Conservation (phyloP, 805 yeast species). For the Teunomyces stri region DNA sequence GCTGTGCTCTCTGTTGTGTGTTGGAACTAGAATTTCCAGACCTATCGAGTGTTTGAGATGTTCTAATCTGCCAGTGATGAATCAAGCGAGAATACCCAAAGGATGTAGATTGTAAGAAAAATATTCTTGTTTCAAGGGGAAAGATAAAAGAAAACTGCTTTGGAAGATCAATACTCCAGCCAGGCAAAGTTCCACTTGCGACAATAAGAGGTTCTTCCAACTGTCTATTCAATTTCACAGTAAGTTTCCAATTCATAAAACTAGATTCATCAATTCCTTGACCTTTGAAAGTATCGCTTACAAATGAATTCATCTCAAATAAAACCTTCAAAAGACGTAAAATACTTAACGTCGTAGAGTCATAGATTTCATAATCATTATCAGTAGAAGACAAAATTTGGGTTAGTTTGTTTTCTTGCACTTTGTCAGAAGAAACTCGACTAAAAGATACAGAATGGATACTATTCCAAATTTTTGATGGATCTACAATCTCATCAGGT, state of each 20-base stretch:
- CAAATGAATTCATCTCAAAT: constrained; percentile 36
- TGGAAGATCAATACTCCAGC: constrained; percentile 78
- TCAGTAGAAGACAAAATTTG: constrained; percentile 11
- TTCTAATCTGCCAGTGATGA: constrained; percentile 66
- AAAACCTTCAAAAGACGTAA: constrained; percentile 49
- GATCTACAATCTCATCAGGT: constrained; percentile 41
- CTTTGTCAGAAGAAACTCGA: constrained; percentile 16
- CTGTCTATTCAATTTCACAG: constrained; percentile 84
- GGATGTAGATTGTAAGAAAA: constrained; percentile 81
- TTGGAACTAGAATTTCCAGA: constrained; percentile 11
- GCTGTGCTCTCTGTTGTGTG: constrained; percentile 32
- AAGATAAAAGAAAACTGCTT: constrained; percentile 75
- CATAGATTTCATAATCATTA: constrained; percentile 21
- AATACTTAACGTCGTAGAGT: constrained; percentile 34
- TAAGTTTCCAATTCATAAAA: constrained; percentile 75
- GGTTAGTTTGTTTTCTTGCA: constrained; percentile 9
- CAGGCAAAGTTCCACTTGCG: constrained; percentile 81
- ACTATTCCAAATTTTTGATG: constrained; percentile 56
- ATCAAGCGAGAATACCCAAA: constrained; percentile 86
- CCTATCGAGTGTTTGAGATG: constrained; percentile 38
- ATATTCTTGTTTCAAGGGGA: constrained; percentile 76
- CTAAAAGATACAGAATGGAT: constrained; percentile 51
- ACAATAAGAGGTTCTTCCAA: constrained; percentile 86
- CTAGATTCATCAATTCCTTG: constrained; percentile 14
- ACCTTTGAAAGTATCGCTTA: constrained; percentile 14